Evolutionary conservation across 208 protist genomes (phyloP).

Genomic region (Giardia muris): DNA sequence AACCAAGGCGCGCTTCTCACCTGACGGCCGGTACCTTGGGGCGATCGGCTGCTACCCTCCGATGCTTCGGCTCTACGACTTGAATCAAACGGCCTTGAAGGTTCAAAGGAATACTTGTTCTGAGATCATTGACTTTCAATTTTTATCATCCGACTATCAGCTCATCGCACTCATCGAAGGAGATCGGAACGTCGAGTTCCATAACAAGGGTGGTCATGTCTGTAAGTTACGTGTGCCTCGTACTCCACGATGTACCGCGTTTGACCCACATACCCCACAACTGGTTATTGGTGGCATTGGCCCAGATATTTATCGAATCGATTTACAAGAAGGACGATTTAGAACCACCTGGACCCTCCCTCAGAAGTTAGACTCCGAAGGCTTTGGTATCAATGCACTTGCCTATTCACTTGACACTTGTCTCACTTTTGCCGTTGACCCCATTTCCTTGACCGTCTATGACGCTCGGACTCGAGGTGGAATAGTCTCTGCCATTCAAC

Average conservation of each 20-base stretch:
- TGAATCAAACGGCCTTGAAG: not conserved
- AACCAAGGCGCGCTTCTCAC: not conserved
- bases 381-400: not conserved
- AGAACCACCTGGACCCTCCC: not conserved
- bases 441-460: not conserved
- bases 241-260: not conserved
- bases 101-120: not conserved
- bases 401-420: not conserved
- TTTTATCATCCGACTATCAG: not conserved
- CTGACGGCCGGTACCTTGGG: not conserved
- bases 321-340: not conserved
- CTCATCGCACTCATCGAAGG: not conserved
- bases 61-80: conserved; percentile 5
- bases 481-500: not conserved
- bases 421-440: not conserved
- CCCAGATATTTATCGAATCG: not conserved
- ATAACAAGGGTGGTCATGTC: not conserved
- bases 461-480: not conserved
- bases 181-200: not conserved
- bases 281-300: not conserved
- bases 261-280: not conserved
- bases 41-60: conserved; percentile 4
- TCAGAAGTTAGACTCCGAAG: not conserved
- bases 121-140: not conserved
- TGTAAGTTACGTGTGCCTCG: not conserved